Conservation (phyloP, 257 asterid species). For the Agastache rugosa region DNA sequence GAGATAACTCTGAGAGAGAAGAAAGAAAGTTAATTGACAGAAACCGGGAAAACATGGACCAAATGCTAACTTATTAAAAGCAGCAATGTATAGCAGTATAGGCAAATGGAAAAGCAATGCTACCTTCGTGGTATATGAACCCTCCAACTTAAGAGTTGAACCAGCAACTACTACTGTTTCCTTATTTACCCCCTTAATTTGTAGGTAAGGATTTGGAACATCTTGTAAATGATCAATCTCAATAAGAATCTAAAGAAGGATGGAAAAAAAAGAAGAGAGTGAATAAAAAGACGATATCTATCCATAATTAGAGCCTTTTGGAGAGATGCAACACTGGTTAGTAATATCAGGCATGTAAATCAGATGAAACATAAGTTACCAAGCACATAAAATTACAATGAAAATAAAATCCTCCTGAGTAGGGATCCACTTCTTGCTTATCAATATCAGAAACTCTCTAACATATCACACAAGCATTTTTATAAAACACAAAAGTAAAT, state of each 20-base stretch:
- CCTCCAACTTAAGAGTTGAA: conserved; percentile 81
- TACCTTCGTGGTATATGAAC: conserved; percentile 97
- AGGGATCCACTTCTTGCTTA: not conserved
- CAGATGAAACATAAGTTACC: not conserved
- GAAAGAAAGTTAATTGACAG: conserved; percentile 34
- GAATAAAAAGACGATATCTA: conserved; percentile 17
- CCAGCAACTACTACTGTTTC: conserved; percentile 89
- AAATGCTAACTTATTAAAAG: conserved; percentile 3
- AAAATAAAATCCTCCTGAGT: not conserved
- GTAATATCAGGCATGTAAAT: not conserved
- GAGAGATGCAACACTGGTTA: conserved; percentile 20
- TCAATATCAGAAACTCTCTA: not conserved
- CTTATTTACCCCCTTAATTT: conserved; percentile 89
- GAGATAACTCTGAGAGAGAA: conserved; percentile 80
- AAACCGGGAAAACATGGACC: conserved; percentile 6
- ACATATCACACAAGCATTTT: not conserved
- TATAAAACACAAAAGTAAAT: not conserved
- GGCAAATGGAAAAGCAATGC: conserved; percentile 12
- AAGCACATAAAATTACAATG: not conserved
- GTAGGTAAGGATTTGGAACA: conserved; percentile 83
- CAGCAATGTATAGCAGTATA: not conserved
- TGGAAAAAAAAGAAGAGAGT: not conserved
- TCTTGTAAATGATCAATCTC: conserved; percentile 99
- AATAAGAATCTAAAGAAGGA: conserved; percentile 69
- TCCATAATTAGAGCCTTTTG: not conserved